Conservation (phyloP, 192 early-diverging fungal species). For the Entrophospora sp. region DNA sequence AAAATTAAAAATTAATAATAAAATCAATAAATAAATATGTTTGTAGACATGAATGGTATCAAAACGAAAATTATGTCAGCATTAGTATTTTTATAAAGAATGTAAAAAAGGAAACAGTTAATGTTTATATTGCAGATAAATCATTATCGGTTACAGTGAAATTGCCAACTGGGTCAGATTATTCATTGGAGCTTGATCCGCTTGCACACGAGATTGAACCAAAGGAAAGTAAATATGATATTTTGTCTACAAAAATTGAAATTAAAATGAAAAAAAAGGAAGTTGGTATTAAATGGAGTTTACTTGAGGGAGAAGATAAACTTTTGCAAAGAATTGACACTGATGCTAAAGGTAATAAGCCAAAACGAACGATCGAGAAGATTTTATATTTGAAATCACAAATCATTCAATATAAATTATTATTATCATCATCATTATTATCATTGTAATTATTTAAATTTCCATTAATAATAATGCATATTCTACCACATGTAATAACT, state of each 20-base stretch:
- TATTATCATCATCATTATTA: no score
- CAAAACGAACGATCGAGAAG: no score
- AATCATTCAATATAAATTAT: no score
- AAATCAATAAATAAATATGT: no score
- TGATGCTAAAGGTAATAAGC: no score
- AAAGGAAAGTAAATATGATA: conserved; percentile 53
- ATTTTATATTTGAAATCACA: no score
- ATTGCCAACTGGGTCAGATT: conserved; percentile 76
- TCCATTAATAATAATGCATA: no score
- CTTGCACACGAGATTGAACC: conserved; percentile 73
- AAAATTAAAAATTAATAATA: no score
- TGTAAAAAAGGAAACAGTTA: conserved; percentile 58
- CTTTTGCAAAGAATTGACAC: conserved; percentile 32
- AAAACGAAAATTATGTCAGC: conserved; percentile 83
- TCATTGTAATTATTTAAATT: no score
- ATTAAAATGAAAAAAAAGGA: conserved; percentile 73
- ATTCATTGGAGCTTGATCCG: conserved; percentile 87
- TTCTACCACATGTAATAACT: no score
- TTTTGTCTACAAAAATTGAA: conserved; percentile 94
- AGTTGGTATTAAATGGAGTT: conserved; percentile 77
- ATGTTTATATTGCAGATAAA: conserved; percentile 53
- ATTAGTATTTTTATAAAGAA: conserved; percentile 90
- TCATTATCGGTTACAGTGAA: conserved; percentile 74
- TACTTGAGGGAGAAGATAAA: conserved; percentile 63
- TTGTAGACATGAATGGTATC: conserved; percentile 98